A percentile compares a stretch with the other conserved stretches of the same genome.
Evolutionary conservation across 2,329 filamentous ascomycete genomes (phyloP).

Genomic region (Colletotrichum tofieldiae): DNA sequence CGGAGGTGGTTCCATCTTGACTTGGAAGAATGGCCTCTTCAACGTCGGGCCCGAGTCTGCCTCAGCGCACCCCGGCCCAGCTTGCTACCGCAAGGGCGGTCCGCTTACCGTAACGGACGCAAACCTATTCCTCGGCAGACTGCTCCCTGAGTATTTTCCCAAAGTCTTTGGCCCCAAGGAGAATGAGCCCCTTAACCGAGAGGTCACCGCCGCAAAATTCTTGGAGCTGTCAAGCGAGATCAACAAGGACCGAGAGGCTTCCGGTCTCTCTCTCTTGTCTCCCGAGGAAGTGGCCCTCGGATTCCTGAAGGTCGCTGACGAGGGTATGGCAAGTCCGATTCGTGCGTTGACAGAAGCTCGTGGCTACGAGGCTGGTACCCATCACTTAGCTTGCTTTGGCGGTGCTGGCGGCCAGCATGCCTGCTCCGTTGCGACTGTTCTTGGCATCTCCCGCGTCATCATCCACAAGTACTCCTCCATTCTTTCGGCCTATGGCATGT

Average conservation of each 20-base stretch:
- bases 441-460: conserved; percentile 60
- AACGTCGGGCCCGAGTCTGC: conserved; percentile 82
- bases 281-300: conserved; percentile 55
- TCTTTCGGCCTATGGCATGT: conserved; percentile 63
- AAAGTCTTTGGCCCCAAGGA: conserved; percentile 81
- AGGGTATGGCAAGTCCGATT: conserved; percentile 55
- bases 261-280: conserved; percentile 49
- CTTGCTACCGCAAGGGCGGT: conserved; percentile 81
- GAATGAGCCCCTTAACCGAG: conserved; percentile 65
- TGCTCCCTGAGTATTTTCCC: conserved; percentile 76
- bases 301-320: conserved; percentile 56
- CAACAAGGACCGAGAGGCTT: conserved; percentile 53
- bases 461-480: conserved; percentile 63
- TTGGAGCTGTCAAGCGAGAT: conserved; percentile 59
- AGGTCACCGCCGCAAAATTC: conserved; percentile 58
- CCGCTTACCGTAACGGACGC: conserved; percentile 82
- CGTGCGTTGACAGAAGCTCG: conserved; percentile 55
- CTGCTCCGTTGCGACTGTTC: conserved; percentile 58
- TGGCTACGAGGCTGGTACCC: conserved; percentile 53
- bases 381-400: conserved; percentile 56
- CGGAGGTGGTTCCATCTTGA: conserved; percentile 79
- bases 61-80: conserved; percentile 79
- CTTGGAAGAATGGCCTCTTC: conserved; percentile 81
- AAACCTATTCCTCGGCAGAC: conserved; percentile 77
- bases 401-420: conserved; percentile 60